Evolutionary conservation across 352 stramenopile species (phyloP), one percentile per base, ranked within the genome.

Genomic region (Aphanomyces euteiches): DNA sequence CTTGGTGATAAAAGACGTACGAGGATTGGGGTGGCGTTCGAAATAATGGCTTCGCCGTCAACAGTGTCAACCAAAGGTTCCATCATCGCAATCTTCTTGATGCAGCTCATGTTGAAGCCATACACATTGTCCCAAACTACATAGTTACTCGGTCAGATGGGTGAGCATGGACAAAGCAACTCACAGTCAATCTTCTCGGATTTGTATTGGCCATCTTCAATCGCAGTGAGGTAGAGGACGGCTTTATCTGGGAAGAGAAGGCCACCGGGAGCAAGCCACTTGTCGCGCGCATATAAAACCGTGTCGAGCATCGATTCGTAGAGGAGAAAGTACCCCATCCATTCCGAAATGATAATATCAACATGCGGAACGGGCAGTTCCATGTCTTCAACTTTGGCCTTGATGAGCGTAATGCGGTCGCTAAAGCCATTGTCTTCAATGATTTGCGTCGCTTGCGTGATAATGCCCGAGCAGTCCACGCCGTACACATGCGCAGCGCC

Each of bases 271-370:
- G 93, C 85, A 15, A 99, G 82, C 84, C 95, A 99, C 76, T 97
- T 98, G 77, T 99, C 96, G 13, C 95, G 81, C n/a, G 96, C 96
- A 77, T 90, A 98, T 17, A 99, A 78, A 5, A 99, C 96, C 28
- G 95, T 98, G 73, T 98, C 94, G 36, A 99, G 82, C 96, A 99
- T 99, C 53, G 89, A 98, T 80, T 99, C 96, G 77, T 98, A 99
- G 3, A 98, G 78, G 28, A 98, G 75, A 74, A 98, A 98, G 79
- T 99, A 99, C 59, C 96, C 96, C 95, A 99, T 99, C 96, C 96
- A 99, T 80, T 99, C 96, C n/a, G 89, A 98, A 56, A 99, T 96
- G 76, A 99, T 98, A 66, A 99, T 98, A 80, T 99, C 96, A 17
- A 99, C 92, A 47, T 96, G 84, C 45, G 90, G 77, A 40, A 98